Percentiles rank a stretch among this genome's conserved stretches.
These are phyloP conservation scores for Amanita pallidorosea DNA, from an alignment of 768 basidiomycete species.

Conservation along the genomic window DNA sequence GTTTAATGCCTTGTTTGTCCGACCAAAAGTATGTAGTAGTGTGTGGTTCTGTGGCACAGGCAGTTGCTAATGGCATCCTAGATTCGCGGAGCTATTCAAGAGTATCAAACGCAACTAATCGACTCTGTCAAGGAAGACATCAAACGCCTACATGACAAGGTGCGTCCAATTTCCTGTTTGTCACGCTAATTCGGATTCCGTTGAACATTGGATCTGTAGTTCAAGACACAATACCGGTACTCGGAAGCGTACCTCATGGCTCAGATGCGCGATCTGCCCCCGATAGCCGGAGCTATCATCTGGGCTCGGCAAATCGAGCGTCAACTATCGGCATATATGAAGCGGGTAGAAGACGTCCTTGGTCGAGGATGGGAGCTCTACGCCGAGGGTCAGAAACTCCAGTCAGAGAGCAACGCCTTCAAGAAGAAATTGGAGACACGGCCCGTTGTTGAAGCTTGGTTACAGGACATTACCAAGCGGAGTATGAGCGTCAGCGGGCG, in stretches of 20 bases:
- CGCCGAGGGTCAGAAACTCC: conserved; percentile 97
- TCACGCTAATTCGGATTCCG: not conserved
- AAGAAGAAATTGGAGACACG: conserved; percentile 92
- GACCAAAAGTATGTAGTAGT: conserved; percentile 70
- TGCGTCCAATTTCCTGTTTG: conserved; percentile 12
- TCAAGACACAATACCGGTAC: conserved; percentile 92
- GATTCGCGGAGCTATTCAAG: conserved; percentile 98
- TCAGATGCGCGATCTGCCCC: conserved; percentile 95
- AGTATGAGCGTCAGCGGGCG: conserved; percentile 89
- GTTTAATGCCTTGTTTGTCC: conserved; percentile 93
- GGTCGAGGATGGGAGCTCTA: conserved; percentile 98
- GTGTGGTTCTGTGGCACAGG: not conserved
- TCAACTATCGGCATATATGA: conserved; percentile 95
- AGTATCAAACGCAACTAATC: conserved; percentile 97
- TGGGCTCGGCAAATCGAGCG: conserved; percentile 99
- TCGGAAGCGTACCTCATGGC: conserved; percentile 98
- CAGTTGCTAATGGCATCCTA: conserved; percentile 17
- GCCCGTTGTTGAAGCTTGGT: conserved; percentile 93
- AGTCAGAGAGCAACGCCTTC: conserved; percentile 85
- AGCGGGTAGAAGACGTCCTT: conserved; percentile 95
- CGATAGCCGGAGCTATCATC: conserved; percentile 96
- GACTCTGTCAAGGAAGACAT: conserved; percentile 99
- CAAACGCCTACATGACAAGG: conserved; percentile 89
- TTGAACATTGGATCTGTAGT: conserved; percentile 29
- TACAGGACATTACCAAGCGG: conserved; percentile 87